Percentiles rank a stretch among this genome's conserved stretches.
phyloP scores from a whole-genome alignment of 176 grass and related monocot genomes.

The Eragrostis nindensis region DNA sequence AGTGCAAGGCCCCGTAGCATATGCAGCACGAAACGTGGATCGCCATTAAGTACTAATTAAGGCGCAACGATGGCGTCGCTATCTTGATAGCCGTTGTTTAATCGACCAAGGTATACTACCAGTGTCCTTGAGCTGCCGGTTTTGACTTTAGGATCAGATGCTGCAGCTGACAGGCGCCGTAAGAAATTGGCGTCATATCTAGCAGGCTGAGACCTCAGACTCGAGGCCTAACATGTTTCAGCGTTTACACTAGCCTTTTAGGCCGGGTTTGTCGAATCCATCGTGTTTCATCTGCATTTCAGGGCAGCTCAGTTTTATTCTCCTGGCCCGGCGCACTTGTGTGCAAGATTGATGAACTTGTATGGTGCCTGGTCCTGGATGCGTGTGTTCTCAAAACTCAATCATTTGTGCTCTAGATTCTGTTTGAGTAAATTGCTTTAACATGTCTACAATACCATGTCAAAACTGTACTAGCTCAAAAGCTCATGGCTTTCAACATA shows the following conservation, averaged over 20 bases:
- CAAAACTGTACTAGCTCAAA: neutral
- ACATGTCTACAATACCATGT: neutral
- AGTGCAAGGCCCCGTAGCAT: conserved; percentile 13
- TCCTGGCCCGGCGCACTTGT: neutral
- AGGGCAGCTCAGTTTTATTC: neutral
- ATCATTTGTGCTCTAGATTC: neutral
- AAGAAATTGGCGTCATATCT: neutral
- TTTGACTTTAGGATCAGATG: conserved; percentile 49
- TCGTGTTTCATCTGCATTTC: neutral
- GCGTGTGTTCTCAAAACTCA: neutral
- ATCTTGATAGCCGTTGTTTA: conserved; percentile 47
- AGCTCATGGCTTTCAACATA: conserved; percentile 13
- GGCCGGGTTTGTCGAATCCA: neutral
- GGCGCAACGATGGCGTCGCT: conserved; percentile 18
- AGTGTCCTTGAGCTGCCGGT: conserved; percentile 38
- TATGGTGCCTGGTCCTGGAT: neutral
- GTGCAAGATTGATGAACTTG: neutral
- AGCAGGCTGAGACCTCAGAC: too few species aligned
- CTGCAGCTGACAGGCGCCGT: neutral
- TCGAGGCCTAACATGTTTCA: neutral
- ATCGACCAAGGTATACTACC: conserved; percentile 15
- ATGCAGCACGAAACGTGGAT: conserved; percentile 60
- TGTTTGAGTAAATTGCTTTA: neutral
- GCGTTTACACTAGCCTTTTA: neutral
- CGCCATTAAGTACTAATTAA: conserved; percentile 56